Evolutionary conservation across 805 yeast species (phyloP).

Genomic region (Myxozyma geophila): DNA sequence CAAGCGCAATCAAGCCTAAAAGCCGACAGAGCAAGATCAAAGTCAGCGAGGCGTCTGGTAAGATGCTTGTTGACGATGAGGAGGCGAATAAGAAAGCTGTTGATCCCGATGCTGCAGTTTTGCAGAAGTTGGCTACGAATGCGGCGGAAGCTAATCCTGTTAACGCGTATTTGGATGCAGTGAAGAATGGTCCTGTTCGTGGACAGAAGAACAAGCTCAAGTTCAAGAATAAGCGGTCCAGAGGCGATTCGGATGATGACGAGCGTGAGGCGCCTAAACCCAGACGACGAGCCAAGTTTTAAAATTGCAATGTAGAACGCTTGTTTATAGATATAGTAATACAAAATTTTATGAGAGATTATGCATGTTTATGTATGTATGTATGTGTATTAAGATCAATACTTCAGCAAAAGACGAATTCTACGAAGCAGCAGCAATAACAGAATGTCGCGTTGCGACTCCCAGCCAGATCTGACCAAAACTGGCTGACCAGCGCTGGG

Average conservation of each 20-base stretch:
- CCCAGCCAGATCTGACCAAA: background rate
- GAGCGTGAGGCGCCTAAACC: constrained; percentile 11
- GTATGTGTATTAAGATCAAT: background rate
- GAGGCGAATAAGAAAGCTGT: constrained; percentile 38
- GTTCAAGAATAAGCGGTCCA: constrained; percentile 63
- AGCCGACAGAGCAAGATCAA: constrained; percentile 43
- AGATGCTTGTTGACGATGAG: constrained; percentile 62
- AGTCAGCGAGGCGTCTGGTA: constrained; percentile 61
- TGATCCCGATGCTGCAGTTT: constrained; percentile 52
- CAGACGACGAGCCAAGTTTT: constrained; percentile 22
- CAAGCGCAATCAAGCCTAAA: constrained; percentile 49
- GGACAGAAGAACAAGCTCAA: constrained; percentile 92
- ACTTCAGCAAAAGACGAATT: background rate
- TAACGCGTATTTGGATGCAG: constrained; percentile 92
- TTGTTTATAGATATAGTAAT: background rate
- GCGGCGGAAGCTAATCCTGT: constrained; percentile 58
- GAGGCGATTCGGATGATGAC: constrained; percentile 57
- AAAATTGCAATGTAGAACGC: background rate
- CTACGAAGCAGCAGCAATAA: background rate
- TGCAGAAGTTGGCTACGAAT: constrained; percentile 47
- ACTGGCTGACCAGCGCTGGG: background rate
- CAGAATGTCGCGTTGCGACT: too few species aligned
- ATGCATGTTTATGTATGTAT: background rate
- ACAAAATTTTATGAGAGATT: background rate
- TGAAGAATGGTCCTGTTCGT: constrained; percentile 88